phyloP scores from a whole-genome alignment of 2,329 filamentous ascomycete genomes.

The Ophiobolus disseminans region DNA sequence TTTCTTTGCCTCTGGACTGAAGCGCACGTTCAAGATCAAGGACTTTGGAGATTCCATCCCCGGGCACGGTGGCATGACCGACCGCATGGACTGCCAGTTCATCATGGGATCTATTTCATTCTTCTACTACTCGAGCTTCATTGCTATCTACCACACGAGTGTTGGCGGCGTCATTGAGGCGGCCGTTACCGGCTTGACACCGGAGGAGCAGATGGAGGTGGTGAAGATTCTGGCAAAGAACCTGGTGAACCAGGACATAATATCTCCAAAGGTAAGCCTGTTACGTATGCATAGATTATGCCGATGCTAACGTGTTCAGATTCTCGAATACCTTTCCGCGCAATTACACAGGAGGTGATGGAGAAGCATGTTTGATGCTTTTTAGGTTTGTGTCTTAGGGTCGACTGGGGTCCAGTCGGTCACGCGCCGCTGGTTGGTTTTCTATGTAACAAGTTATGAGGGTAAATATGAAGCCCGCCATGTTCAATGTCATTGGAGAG shows the following conservation, averaged over 20 bases:
- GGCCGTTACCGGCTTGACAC: constrained; percentile 85
- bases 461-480: not conserved
- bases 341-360: constrained; percentile 33
- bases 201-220: constrained; percentile 88
- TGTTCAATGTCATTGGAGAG: no score
- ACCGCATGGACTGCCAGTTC: constrained; percentile 99
- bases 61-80: constrained; percentile 96
- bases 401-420: not conserved
- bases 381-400: not conserved
- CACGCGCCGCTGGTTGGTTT: not conserved
- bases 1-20: constrained; percentile 96
- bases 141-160: constrained; percentile 83
- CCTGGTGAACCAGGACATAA: constrained; percentile 67
- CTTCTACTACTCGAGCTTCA: constrained; percentile 98
- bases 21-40: constrained; percentile 99
- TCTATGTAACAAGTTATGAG: constrained; percentile 1
- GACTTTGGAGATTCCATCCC: constrained; percentile 99
- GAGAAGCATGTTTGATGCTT: not conserved
- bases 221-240: constrained; percentile 69
- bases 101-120: constrained; percentile 99
- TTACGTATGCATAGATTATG: not conserved
- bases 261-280: constrained; percentile 60
- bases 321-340: constrained; percentile 33
- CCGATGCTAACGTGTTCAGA: constrained; percentile 16
- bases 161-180: constrained; percentile 89